Evolutionary conservation across 2,329 filamentous ascomycete genomes (phyloP), one percentile per base, ranked within the genome.

Genomic region (Colletotrichum brevisporum): DNA sequence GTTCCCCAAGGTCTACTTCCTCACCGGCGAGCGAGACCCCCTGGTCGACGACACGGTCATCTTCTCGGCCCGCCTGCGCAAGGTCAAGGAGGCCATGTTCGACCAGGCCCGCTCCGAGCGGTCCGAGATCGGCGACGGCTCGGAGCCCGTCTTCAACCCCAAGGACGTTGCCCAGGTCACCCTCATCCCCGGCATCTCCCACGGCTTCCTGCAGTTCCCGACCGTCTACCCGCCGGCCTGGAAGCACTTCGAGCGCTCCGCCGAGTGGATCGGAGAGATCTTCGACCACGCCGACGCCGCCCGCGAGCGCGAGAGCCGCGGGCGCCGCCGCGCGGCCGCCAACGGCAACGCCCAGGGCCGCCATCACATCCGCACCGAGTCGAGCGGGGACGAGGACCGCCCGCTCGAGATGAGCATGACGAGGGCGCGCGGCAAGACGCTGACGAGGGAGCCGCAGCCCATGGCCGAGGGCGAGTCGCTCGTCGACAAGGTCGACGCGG

Each of bases 11-110:
- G 96, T 93, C 0, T 97, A 95, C 78, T 94, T 99, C 75, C 84
- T 98, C 60, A 98, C 96, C 0, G 96, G 96, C 57, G 96, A 99
- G 82, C 91, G 95, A 36, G 96, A 99, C 77, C 96, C 96, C 0
- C 83, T 99, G 0, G 96, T 98, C 0, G 96, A 99, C 76, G 96
- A 99, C 78, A 99, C 96, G 0, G 94, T 98, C 55, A 95, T 99
- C 71, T 98, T 99, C 76, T 95, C 96, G 0, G 96, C 95, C 0
- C 86, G 95, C 0, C 80, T 99, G n/a, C 87, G 94, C 6, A 90
- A 95, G 70, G 94, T 94, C 2, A 97, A 91, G 76, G 87, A 89
- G 21, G 86, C 86, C 0, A 82, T 81, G 65, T 82, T 70, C 81
- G 69, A 68, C n/a, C 69, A 72, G 47, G 64, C 66, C 21, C 56